phyloP scores from a whole-genome alignment of 805 yeast genomes.

The Soucietia sequanensis region DNA sequence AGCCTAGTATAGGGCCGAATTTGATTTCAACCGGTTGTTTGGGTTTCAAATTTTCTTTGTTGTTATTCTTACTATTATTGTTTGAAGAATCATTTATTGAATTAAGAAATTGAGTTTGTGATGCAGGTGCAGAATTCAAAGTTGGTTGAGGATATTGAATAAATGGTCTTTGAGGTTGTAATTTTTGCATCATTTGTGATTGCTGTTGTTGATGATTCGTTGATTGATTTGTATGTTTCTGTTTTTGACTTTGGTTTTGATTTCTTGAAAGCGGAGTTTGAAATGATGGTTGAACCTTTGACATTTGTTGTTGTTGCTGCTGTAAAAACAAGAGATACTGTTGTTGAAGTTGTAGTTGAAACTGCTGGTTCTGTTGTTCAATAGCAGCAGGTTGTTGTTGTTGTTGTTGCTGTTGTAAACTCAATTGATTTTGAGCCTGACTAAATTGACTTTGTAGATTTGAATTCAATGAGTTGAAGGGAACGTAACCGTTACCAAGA shows the following conservation, averaged over 20 bases:
- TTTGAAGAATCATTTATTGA: too few relatives aligned
- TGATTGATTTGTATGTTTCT: background rate
- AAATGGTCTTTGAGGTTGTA: slow-evolving; percentile 1
- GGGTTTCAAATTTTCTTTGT: slow-evolving; percentile 21
- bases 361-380: slow-evolving; percentile 4
- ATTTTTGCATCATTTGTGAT: slow-evolving; percentile 3
- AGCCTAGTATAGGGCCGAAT: slow-evolving; percentile 40
- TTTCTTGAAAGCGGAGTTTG: too few relatives aligned
- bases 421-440: slow-evolving; percentile 17
- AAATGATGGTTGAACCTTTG: slow-evolving; percentile 1
- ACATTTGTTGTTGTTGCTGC: slow-evolving; percentile 7
- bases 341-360: slow-evolving; percentile 6
- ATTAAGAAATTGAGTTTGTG: slow-evolving; percentile 13
- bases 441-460: slow-evolving; percentile 17
- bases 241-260: background rate
- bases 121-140: slow-evolving; percentile 19
- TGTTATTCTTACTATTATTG: background rate
- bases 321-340: slow-evolving; percentile 9
- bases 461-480: slow-evolving; percentile 15
- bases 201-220: slow-evolving; percentile 2
- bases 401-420: too few relatives aligned
- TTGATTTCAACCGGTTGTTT: slow-evolving; percentile 21
- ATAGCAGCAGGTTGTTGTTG: background rate
- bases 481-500: slow-evolving; percentile 18
- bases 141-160: slow-evolving; percentile 1